These are phyloP conservation scores for Ilex asprella DNA, from an alignment of 257 asterid species.

Conservation along the genomic window DNA sequence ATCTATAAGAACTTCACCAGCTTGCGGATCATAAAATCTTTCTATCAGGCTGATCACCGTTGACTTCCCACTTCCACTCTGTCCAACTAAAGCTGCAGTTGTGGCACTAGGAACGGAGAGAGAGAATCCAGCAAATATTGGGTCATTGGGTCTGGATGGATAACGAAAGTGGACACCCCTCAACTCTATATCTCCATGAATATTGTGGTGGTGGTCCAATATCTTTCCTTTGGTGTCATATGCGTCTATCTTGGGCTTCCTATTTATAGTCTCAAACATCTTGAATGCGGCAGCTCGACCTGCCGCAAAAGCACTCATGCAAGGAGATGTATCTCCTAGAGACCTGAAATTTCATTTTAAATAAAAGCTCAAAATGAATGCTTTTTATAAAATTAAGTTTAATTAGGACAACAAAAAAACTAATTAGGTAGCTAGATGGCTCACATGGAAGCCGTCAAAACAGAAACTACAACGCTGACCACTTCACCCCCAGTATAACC, in stretches of 20 bases:
- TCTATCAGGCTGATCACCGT: constrained; percentile 71
- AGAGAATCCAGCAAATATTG: constrained; percentile 61
- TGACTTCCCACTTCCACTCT: constrained; percentile 88
- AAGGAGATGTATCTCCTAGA: constrained; percentile 78
- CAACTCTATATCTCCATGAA: constrained; percentile 60
- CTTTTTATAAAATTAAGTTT: neutral
- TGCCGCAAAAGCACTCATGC: constrained; percentile 69
- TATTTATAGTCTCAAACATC: constrained; percentile 69
- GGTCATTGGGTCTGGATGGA: constrained; percentile 78
- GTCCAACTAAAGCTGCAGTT: constrained; percentile 86
- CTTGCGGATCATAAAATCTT: constrained; percentile 73
- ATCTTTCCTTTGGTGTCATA: constrained; percentile 52
- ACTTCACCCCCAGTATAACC: constrained; percentile 58
- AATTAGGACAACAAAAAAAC: neutral
- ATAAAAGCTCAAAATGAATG: neutral
- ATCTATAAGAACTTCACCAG: constrained; percentile 70
- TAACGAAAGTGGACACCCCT: constrained; percentile 54
- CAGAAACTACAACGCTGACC: constrained; percentile 54
- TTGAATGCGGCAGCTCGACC: constrained; percentile 85
- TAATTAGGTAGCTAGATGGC: constrained; percentile 10
- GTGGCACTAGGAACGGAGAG: constrained; percentile 52
- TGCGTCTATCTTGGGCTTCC: constrained; percentile 71
- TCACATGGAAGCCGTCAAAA: constrained; percentile 69
- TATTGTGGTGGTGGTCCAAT: constrained; percentile 12
- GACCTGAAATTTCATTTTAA: constrained; percentile 43